These are phyloP conservation scores for Spiraea crenata DNA, from an alignment of 331 rosid species.

Conservation along the genomic window DNA sequence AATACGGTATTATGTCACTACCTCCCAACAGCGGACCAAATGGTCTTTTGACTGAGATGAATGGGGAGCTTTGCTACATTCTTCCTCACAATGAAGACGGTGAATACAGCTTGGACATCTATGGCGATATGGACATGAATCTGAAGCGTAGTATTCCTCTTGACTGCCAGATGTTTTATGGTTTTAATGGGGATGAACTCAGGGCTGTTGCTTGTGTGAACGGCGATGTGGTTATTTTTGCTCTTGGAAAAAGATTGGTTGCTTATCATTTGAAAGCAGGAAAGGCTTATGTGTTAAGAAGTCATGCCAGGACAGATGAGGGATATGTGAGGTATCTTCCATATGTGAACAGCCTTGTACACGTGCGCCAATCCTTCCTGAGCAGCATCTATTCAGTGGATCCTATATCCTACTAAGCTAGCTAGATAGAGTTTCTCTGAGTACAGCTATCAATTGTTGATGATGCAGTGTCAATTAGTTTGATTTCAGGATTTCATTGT, in stretches of 20 bases:
- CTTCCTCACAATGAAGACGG: slow-evolving; percentile 8
- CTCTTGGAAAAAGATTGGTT: slow-evolving; percentile 9
- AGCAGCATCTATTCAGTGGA: background rate
- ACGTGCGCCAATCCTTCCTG: background rate
- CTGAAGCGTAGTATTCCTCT: slow-evolving; percentile 27
- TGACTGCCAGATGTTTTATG: background rate
- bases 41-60: slow-evolving; percentile 24
- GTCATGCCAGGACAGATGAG: background rate
- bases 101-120: slow-evolving; percentile 15
- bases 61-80: slow-evolving; percentile 37
- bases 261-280: slow-evolving; percentile 21
- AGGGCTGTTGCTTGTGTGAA: slow-evolving; percentile 28
- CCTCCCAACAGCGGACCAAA: slow-evolving; percentile 15
- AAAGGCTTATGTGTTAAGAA: background rate
- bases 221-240: slow-evolving; percentile 24
- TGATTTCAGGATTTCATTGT: background rate
- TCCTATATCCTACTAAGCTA: background rate
- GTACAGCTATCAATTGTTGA: too few species aligned
- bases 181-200: background rate
- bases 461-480: too few species aligned
- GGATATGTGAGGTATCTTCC: slow-evolving; percentile 24
- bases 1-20: slow-evolving; percentile 26
- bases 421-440: background rate
- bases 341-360: slow-evolving; percentile 38
- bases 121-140: slow-evolving; percentile 31